A percentile compares a stretch with the other conserved stretches of the same genome.
Conservation (phyloP, 257 asterid genomes). For the Nicotiana paniculata region DNA sequence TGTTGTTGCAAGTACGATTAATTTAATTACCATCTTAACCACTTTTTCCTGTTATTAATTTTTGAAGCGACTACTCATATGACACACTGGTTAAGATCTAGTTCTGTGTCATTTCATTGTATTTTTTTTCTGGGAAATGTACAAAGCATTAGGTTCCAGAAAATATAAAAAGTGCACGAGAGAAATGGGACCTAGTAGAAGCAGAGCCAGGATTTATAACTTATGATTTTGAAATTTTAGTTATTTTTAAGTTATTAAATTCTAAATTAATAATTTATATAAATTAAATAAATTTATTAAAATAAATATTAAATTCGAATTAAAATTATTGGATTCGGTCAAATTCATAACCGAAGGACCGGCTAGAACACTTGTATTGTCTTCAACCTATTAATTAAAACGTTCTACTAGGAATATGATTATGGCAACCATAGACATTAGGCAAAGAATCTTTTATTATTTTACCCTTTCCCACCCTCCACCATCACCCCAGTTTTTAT, state of each 20-base stretch:
- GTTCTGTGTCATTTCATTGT: neutral
- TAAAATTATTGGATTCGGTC: too few species aligned
- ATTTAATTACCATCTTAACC: neutral
- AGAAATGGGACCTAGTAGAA: too few species aligned
- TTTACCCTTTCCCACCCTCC: neutral
- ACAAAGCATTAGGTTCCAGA: neutral
- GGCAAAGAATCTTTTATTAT: neutral
- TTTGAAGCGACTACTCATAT: neutral
- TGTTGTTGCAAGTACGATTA: neutral
- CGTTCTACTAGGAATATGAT: neutral
- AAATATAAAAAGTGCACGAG: neutral
- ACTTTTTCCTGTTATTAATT: neutral
- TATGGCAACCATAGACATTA: neutral
- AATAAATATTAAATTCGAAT: too few species aligned
- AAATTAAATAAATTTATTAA: too few species aligned
- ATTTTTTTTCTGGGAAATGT: neutral
- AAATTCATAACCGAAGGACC: too few species aligned
- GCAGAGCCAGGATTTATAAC: too few species aligned
- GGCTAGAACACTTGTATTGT: neutral
- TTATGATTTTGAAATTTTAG: too few species aligned
- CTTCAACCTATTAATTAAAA: neutral
- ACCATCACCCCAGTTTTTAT: neutral
- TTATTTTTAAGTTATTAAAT: too few species aligned
- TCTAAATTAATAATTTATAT: too few species aligned
- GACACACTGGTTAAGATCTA: neutral